These are phyloP conservation scores for Bertia moriformis DNA, from an alignment of 2,329 filamentous ascomycete genomes.

Conservation along the genomic window DNA sequence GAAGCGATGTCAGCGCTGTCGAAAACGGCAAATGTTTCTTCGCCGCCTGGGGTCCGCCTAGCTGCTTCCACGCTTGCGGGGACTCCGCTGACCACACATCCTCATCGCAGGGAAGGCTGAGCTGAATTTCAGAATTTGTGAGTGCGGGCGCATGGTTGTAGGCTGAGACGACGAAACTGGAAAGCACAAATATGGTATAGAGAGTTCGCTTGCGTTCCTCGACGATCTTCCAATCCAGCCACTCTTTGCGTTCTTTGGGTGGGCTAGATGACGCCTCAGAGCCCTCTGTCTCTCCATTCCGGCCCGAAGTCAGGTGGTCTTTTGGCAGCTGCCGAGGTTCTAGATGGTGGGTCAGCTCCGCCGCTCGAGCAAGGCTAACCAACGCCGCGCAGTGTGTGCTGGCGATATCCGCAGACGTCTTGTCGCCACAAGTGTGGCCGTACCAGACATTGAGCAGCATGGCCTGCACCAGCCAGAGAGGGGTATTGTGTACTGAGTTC, in stretches of 20 bases:
- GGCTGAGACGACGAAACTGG: constrained; percentile 76
- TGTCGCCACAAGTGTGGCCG: constrained; percentile 86
- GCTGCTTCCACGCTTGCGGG: constrained; percentile 64
- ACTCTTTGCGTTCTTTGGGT: constrained; percentile 53
- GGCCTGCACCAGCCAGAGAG: constrained; percentile 87
- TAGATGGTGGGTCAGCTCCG: constrained; percentile 38
- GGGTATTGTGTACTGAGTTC: constrained; percentile 51
- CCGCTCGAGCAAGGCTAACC: constrained; percentile 78
- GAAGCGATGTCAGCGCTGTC: constrained; percentile 17
- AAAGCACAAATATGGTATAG: constrained; percentile 80
- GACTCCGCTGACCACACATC: constrained; percentile 76
- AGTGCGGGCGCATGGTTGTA: constrained; percentile 87
- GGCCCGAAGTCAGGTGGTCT: constrained; percentile 15
- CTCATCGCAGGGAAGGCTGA: constrained; percentile 86
- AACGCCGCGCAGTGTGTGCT: constrained; percentile 82
- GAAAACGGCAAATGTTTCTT: constrained; percentile 60
- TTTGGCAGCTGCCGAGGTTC: not conserved
- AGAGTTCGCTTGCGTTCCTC: constrained; percentile 90
- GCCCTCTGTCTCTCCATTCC: constrained; percentile 22
- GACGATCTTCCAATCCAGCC: constrained; percentile 74
- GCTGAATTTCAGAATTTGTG: constrained; percentile 81
- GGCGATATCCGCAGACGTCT: constrained; percentile 78
- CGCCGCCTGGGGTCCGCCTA: constrained; percentile 57
- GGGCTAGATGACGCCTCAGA: constrained; percentile 28
- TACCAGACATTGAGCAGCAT: constrained; percentile 96